Percentiles rank a stretch among this genome's conserved stretches.
These are phyloP conservation scores for Antarctomyces pellizariae DNA, from an alignment of 495 filamentous ascomycete genomes.

Conservation along the genomic window DNA sequence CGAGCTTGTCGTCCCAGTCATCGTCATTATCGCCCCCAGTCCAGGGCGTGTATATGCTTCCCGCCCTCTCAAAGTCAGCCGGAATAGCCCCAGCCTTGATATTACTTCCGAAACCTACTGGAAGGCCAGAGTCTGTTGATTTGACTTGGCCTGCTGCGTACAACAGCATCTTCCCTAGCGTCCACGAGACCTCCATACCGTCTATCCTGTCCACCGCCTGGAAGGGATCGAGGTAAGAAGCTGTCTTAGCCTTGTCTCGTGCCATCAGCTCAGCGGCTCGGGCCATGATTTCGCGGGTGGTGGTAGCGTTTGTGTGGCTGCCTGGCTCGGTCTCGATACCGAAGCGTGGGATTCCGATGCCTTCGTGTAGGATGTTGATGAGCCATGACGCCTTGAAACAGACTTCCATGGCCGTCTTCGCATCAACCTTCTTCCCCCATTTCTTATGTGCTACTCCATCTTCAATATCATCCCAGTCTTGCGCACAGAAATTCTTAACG, in stretches of 20 bases:
- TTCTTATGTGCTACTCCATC: slow-evolving; percentile 34
- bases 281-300: slow-evolving; percentile 43
- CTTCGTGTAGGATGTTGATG: slow-evolving; percentile 85
- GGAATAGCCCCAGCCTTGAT: slow-evolving; percentile 34
- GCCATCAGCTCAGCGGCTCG: too few species aligned
- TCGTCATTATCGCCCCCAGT: slow-evolving; percentile 29
- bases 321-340: slow-evolving; percentile 42
- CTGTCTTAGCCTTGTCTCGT: slow-evolving; percentile 43
- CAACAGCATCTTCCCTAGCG: slow-evolving; percentile 89
- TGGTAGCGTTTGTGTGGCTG: slow-evolving; percentile 31
- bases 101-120: slow-evolving; percentile 87
- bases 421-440: slow-evolving; percentile 60
- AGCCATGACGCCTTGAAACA: slow-evolving; percentile 98
- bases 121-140: slow-evolving; percentile 27
- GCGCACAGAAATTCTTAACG: slow-evolving; percentile 66
- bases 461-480: slow-evolving; percentile 57
- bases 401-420: slow-evolving; percentile 51
- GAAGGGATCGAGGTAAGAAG: slow-evolving; percentile 73
- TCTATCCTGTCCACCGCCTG: slow-evolving; percentile 85
- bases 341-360: slow-evolving; percentile 82
- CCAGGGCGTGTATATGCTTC: slow-evolving; percentile 27
- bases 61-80: slow-evolving; percentile 65
- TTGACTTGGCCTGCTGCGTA: slow-evolving; percentile 82
- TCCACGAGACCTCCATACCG: slow-evolving; percentile 93
- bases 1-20: slow-evolving; percentile 53